A percentile compares a stretch with the other conserved stretches of the same genome.
Evolutionary conservation across 768 basidiomycete species (phyloP).

Genomic region (Flagelloscypha sp.): DNA sequence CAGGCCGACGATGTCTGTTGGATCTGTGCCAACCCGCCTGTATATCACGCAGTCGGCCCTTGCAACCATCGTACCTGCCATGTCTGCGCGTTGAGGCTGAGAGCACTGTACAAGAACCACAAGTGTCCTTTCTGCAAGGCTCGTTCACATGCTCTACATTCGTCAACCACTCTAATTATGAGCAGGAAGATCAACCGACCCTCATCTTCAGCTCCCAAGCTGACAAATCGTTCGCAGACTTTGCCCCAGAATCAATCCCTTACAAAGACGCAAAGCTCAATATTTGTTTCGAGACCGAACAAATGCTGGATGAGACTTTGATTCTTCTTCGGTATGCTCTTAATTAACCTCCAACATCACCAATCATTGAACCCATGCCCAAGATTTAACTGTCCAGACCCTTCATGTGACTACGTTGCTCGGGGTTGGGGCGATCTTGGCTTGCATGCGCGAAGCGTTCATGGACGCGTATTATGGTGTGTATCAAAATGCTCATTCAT

Average conservation of each 20-base stretch:
- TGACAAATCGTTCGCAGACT: slow-evolving; percentile 54
- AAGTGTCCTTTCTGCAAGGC: slow-evolving; percentile 98
- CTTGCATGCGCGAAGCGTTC: slow-evolving; percentile 68
- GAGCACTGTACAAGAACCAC: slow-evolving; percentile 88
- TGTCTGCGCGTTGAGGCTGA: slow-evolving; percentile 78
- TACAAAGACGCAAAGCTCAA: slow-evolving; percentile 66
- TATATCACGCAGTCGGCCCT: slow-evolving; percentile 78
- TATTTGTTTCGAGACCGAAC: slow-evolving; percentile 81
- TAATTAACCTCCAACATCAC: no score
- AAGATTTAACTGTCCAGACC: slow-evolving; percentile 90
- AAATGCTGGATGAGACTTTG: slow-evolving; percentile 93
- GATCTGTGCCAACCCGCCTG: slow-evolving; percentile 93
- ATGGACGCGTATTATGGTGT: slow-evolving; percentile 78
- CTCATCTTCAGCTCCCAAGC: slow-evolving; percentile 70
- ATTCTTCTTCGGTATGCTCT: slow-evolving; percentile 84
- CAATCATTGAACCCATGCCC: no score
- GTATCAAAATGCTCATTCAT: slow-evolving; percentile 15
- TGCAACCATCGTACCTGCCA: slow-evolving; percentile 97
- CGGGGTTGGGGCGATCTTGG: slow-evolving; percentile 88
- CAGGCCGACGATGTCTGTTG: slow-evolving; percentile 57
- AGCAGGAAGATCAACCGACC: slow-evolving; percentile 60
- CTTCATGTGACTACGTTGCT: slow-evolving; percentile 74
- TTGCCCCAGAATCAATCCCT: slow-evolving; percentile 43
- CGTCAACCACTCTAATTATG: not conserved
- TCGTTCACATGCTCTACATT: slow-evolving; percentile 10